phyloP scores from a whole-genome alignment of 2,329 filamentous ascomycete species.

The Aspergillus fumigatus region DNA sequence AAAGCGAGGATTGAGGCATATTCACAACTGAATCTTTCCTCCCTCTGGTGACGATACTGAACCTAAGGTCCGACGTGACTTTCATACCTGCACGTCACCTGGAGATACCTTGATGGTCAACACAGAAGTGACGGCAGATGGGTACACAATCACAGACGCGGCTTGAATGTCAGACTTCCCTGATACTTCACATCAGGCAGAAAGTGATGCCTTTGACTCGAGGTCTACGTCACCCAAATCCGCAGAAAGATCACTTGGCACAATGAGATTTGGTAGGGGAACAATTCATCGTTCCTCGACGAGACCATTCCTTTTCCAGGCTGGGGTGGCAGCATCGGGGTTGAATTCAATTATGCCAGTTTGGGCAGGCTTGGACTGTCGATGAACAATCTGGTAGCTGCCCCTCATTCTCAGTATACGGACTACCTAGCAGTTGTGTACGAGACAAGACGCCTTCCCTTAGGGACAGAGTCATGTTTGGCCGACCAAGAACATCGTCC shows the following conservation, averaged over 20 bases:
- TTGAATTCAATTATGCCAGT: background rate
- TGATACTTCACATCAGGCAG: background rate
- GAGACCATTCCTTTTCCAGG: background rate
- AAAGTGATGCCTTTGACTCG: background rate
- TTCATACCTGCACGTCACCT: background rate
- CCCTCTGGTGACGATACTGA: background rate
- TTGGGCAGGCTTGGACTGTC: background rate
- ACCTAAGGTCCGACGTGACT: background rate
- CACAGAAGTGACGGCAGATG: background rate
- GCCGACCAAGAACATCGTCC: background rate
- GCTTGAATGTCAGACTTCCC: background rate
- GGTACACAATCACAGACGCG: background rate
- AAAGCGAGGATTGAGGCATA: conserved; percentile 11
- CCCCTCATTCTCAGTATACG: background rate
- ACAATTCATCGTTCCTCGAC: background rate
- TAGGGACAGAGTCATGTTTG: background rate
- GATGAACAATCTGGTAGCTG: background rate
- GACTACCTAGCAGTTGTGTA: background rate
- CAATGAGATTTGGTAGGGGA: background rate
- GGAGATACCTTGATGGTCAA: background rate
- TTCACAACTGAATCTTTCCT: conserved; percentile 8
- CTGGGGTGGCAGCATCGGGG: background rate
- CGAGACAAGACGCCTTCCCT: background rate
- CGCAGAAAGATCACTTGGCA: no score
- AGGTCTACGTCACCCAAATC: background rate